phyloP scores from a whole-genome alignment of 805 yeast genomes.

The Suhomyces emberorum region DNA sequence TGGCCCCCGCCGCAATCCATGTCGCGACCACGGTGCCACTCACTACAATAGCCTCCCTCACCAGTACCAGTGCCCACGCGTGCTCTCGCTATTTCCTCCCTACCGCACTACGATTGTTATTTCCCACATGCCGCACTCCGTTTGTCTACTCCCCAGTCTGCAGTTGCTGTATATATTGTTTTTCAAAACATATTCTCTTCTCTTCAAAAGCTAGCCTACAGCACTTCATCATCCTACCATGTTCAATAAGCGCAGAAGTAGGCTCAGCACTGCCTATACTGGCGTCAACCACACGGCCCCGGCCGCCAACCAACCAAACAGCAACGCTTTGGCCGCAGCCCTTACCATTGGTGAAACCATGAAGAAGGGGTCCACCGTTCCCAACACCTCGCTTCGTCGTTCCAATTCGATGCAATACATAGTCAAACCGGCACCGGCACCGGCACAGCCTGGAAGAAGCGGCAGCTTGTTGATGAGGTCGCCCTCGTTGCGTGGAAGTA shows the following conservation, averaged over 20 bases:
- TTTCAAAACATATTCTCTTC: neutral
- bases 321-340: conserved; percentile 44
- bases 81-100: no score
- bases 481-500: neutral
- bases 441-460: neutral
- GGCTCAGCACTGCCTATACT: conserved; percentile 37
- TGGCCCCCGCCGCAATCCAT: no score
- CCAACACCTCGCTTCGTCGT: conserved; percentile 5
- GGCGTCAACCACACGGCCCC: conserved; percentile 40
- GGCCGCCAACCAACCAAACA: conserved; percentile 31
- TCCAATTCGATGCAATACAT: conserved; percentile 13
- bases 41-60: no score
- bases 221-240: conserved; percentile 9
- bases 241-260: conserved; percentile 31
- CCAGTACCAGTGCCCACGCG: no score
- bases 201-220: no score
- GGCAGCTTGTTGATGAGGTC: conserved; percentile 1
- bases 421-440: conserved; percentile 8
- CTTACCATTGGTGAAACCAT: conserved; percentile 38
- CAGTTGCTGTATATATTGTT: no score
- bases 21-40: no score
- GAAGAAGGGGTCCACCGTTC: conserved; percentile 11
- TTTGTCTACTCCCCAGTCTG: no score
- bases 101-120: no score
- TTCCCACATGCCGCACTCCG: no score